These are phyloP conservation scores for Brassica balearica DNA, from an alignment of 441 rosid species.

Conservation along the genomic window DNA sequence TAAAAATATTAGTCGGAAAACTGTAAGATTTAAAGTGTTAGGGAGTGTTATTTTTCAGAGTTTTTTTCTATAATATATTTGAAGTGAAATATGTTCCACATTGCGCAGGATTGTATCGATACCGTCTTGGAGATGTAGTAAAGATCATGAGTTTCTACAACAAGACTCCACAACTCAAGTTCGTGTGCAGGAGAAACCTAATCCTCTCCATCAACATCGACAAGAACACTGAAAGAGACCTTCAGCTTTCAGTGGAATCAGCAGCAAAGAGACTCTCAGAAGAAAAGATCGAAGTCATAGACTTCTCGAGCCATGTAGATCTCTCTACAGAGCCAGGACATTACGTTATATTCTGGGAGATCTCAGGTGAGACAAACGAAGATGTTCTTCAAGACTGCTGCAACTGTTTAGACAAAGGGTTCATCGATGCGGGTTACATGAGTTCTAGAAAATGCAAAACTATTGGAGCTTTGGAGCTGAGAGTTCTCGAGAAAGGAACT, in stretches of 20 bases:
- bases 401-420: constrained; percentile 72
- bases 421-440: constrained; percentile 78
- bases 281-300: constrained; percentile 79
- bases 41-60: background rate
- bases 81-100: background rate
- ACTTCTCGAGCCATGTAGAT: constrained; percentile 81
- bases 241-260: constrained; percentile 74
- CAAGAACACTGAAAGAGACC: constrained; percentile 90
- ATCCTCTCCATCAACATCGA: constrained; percentile 86
- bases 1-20: background rate
- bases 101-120: constrained; percentile 73
- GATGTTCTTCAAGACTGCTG: constrained; percentile 75
- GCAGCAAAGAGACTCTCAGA: constrained; percentile 68
- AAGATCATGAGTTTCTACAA: constrained; percentile 81
- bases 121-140: constrained; percentile 88
- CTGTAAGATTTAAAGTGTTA: background rate
- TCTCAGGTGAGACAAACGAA: constrained; percentile 65
- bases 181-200: constrained; percentile 80
- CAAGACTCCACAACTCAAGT: constrained; percentile 77
- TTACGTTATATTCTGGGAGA: constrained; percentile 91
- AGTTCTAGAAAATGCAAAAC: constrained; percentile 68
- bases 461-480: constrained; percentile 89
- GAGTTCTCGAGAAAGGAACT: constrained; percentile 69
- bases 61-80: too few species aligned
- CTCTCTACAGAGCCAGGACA: constrained; percentile 81